Conservation (phyloP, 2,329 filamentous ascomycete species). For the Apiospora aurea region DNA sequence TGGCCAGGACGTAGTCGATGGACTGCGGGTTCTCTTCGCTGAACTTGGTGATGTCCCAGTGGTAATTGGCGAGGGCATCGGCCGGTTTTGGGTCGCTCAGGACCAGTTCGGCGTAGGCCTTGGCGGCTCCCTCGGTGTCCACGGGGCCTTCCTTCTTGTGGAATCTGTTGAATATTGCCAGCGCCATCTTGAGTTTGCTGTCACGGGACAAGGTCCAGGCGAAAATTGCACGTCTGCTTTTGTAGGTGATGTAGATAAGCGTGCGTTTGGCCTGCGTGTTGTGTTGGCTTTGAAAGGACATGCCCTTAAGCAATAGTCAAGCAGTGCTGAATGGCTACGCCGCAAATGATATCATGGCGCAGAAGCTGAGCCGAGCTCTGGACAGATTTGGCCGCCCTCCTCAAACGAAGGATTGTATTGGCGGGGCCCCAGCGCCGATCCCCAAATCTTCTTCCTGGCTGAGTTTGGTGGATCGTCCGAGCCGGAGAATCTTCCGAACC, state of each 20-base stretch:
- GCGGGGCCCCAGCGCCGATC: too few relatives aligned
- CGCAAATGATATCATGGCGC: not conserved
- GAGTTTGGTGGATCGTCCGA: too few relatives aligned
- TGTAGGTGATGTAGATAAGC: not conserved
- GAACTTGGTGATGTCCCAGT: slow-evolving; percentile 18
- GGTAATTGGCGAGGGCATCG: not conserved
- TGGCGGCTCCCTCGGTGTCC: slow-evolving; percentile 17
- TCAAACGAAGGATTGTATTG: not conserved
- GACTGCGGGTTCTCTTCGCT: slow-evolving; percentile 12
- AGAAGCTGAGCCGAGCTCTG: not conserved
- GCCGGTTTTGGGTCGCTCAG: not conserved
- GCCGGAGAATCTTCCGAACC: too few relatives aligned
- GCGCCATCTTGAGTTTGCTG: slow-evolving; percentile 19
- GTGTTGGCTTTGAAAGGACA: too few relatives aligned
- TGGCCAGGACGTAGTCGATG: slow-evolving; percentile 18
- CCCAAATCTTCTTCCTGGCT: too few relatives aligned
- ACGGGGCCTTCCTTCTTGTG: not conserved
- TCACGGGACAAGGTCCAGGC: not conserved
- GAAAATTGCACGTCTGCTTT: not conserved
- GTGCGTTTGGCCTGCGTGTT: too few relatives aligned
- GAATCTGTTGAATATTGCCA: slow-evolving; percentile 22
- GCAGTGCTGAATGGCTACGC: not conserved
- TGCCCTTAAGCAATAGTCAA: too few relatives aligned
- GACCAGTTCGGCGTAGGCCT: slow-evolving; percentile 8
- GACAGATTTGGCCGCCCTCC: too few relatives aligned